Base-by-base conservation (phyloP, 129 eudicot species). In the Mikania micrantha region DNA sequence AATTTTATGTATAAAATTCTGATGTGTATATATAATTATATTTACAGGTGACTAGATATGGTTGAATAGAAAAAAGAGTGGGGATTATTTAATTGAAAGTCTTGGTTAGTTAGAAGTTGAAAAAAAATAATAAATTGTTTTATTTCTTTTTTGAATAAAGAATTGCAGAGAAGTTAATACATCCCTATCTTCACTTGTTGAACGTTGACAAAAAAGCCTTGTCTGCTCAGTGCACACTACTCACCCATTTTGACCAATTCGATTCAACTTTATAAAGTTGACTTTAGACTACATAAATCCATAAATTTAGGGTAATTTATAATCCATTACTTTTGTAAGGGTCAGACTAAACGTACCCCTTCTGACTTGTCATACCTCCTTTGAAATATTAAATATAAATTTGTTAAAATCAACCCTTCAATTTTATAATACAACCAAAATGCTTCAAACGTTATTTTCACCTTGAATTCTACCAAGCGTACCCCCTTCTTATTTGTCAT, bases 221-320 rank as follows among this genome's bases (percentile, higher is more conserved):
- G 74, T 64, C 41, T 73, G 29, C 47, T 45, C 52, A 45, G 19
- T 16, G 29, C 47, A n/a, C 52, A 45, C 6, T 16, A 19, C 5
- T 62, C 81, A 62, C 47, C 49, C 12, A 41, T 38, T 69, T 34
- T 77, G 76, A 77, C 81, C 72, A 62, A 70, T 42, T 69, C 75
- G 11, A 53, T 61, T 77, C 74, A 56, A 74, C 72, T 44, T 27
- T 62, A 5, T 40, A 64, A 41, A 21, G 70, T 62, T 63, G 76
- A 61, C 66, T 62, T 69, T 66, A n/a, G 41, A 63, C 48, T 62
- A 56, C 50, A 17, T 53, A 16, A 25, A 73, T 16, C 53, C 38
- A 73, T 73, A 52, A 36, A 20, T 64, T 64, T 22, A 73, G 44
- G 64, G 71, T 32, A 1, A 32, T 32, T 32, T 7, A 32, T 32